phyloP scores from a whole-genome alignment of 2,329 filamentous ascomycete species.

The Fusarium albosuccineum region DNA sequence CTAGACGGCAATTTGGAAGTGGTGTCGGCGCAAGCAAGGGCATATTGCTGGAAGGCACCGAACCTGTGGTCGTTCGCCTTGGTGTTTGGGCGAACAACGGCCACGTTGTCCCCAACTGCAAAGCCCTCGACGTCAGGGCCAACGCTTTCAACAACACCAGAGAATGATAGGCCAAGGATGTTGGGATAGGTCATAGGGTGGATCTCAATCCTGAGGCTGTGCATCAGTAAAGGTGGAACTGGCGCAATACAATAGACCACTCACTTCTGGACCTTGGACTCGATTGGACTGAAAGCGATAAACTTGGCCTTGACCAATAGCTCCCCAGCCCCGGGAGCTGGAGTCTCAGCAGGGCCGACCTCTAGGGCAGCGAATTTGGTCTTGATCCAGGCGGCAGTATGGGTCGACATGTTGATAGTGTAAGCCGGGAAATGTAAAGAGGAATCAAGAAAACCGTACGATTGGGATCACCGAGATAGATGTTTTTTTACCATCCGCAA shows the following conservation, averaged over 20 bases:
- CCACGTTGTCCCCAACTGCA: neutral
- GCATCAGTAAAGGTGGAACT: neutral
- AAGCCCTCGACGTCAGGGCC: neutral
- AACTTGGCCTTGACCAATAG: neutral
- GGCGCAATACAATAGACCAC: neutral
- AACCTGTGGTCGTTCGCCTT: neutral
- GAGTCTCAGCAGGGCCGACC: neutral
- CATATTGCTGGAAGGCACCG: slow-evolving; percentile 3
- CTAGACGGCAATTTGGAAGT: neutral
- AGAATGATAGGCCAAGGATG: neutral
- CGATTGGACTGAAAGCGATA: slow-evolving; percentile 1
- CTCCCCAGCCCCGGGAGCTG: neutral
- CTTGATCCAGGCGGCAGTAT: neutral
- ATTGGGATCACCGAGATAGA: neutral
- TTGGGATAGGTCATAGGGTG: slow-evolving; percentile 1
- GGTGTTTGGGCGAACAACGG: neutral
- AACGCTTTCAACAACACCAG: neutral
- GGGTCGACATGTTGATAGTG: neutral
- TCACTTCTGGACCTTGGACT: slow-evolving; percentile 5
- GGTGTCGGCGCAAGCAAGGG: neutral
- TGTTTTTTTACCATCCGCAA: neutral
- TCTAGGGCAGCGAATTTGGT: neutral
- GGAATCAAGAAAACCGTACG: neutral
- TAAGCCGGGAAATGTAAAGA: neutral
- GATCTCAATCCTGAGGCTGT: neutral